These are phyloP conservation scores for Lichtheimia ornata DNA, from an alignment of 371 early-diverging fungal genomes.

Conservation along the genomic window DNA sequence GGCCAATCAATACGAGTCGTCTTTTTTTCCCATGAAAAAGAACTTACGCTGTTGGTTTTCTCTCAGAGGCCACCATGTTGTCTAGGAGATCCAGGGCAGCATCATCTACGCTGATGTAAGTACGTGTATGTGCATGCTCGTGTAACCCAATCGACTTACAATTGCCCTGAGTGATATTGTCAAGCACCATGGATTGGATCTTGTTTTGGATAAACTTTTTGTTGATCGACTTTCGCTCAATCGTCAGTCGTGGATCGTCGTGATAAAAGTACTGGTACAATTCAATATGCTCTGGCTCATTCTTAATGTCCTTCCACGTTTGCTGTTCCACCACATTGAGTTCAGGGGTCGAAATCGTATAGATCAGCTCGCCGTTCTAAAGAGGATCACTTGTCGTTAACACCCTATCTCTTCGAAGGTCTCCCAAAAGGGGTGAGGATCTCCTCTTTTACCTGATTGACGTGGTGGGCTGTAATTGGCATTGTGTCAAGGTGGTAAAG, in stretches of 20 bases:
- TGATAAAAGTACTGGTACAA: constrained; percentile 20
- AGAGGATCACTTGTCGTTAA: not conserved
- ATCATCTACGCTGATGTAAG: constrained; percentile 9
- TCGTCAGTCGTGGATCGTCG: not conserved
- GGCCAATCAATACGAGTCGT: no score
- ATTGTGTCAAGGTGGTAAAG: not conserved
- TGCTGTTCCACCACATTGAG: not conserved
- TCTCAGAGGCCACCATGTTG: constrained; percentile 2
- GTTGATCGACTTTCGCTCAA: not conserved
- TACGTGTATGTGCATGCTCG: not conserved
- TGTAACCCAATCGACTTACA: constrained; percentile 14
- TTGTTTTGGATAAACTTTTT: constrained; percentile 9
- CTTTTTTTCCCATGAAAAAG: no score
- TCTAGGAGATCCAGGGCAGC: constrained; percentile 23
- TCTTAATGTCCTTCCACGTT: constrained; percentile 3
- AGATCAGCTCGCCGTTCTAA: constrained; percentile 2
- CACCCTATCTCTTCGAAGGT: not conserved
- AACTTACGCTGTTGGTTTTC: constrained; percentile 21
- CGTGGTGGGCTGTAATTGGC: constrained; percentile 6
- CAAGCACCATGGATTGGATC: constrained; percentile 13
- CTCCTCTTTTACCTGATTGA: constrained; percentile 1
- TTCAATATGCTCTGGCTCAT: constrained; percentile 16
- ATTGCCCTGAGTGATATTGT: constrained; percentile 16
- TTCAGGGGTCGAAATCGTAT: constrained; percentile 1
- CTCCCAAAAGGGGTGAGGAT: not conserved